These are phyloP conservation scores for Fomes fomentarius DNA, from an alignment of 1,284 basidiomycete species.

Conservation along the genomic window DNA sequence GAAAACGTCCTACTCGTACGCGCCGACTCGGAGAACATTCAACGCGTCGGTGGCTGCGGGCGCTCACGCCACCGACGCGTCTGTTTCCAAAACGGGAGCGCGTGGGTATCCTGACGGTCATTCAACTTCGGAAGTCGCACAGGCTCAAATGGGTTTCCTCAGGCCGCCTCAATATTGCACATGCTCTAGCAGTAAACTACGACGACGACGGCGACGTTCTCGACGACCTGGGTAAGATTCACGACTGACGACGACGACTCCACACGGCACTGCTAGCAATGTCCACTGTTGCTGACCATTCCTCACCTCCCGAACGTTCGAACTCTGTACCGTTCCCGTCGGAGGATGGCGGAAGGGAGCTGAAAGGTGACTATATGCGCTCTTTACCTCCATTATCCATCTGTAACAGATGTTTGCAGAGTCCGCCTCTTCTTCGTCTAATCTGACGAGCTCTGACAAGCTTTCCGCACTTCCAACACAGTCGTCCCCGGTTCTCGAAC, in stretches of 20 bases:
- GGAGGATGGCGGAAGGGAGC: neutral
- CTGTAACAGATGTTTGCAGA: slow-evolving; percentile 17
- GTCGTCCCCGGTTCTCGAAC: slow-evolving; percentile 33
- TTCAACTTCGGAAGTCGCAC: slow-evolving; percentile 5
- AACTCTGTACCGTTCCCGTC: slow-evolving; percentile 22
- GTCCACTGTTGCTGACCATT: slow-evolving; percentile 7
- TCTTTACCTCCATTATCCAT: neutral
- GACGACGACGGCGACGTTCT: neutral
- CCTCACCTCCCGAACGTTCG: slow-evolving; percentile 9
- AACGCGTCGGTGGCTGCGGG: neutral
- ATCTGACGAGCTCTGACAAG: slow-evolving; percentile 42
- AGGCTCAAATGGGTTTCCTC: neutral
- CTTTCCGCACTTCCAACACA: slow-evolving; percentile 41
- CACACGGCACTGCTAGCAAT: neutral
- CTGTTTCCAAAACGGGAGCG: slow-evolving; percentile 12
- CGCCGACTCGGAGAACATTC: no score
- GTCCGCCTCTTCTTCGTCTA: slow-evolving; percentile 35
- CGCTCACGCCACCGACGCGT: slow-evolving; percentile 16
- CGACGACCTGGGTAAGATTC: neutral
- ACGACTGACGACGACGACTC: neutral
- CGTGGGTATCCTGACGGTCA: slow-evolving; percentile 13
- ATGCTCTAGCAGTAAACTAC: neutral
- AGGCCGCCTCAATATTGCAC: neutral
- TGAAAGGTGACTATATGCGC: slow-evolving; percentile 14
- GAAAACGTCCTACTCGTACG: no score